phyloP scores from a whole-genome alignment of 768 basidiomycete genomes.

The Amanita subjunquillea region DNA sequence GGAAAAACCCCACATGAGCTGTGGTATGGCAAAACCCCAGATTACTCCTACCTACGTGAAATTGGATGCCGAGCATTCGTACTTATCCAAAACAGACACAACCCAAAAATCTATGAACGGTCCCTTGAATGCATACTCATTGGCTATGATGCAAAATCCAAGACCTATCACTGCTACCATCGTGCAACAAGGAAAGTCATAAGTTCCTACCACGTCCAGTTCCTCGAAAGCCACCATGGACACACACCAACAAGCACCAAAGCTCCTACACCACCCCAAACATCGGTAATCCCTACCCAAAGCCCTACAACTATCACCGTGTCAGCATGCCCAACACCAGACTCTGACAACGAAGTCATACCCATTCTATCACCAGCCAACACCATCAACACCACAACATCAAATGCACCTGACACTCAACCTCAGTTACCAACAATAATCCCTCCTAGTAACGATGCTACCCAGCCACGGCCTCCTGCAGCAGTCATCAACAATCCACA shows the following conservation, averaged over 20 bases:
- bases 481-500: background rate
- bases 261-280: background rate
- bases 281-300: no score
- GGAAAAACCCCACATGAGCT: conserved; percentile 11
- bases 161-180: conserved; percentile 1
- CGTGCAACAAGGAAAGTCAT: background rate
- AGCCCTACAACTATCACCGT: no score
- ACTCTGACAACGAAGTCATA: no score
- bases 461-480: background rate
- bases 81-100: conserved; percentile 12
- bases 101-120: conserved; percentile 13
- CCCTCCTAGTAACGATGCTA: no score
- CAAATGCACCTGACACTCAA: no score
- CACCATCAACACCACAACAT: no score
- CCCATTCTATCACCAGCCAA: no score
- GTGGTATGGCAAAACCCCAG: conserved; percentile 11
- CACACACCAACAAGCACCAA: background rate
- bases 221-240: background rate
- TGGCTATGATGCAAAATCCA: background rate
- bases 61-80: conserved; percentile 19
- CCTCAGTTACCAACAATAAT: no score
- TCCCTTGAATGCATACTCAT: background rate
- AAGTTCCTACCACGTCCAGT: no score
- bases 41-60: conserved; percentile 18
- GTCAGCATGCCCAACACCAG: no score